Percentiles rank a stretch among this genome's conserved stretches.
These are phyloP conservation scores for Cystofilobasidium macerans DNA, from an alignment of 768 basidiomycete genomes.

Conservation along the genomic window DNA sequence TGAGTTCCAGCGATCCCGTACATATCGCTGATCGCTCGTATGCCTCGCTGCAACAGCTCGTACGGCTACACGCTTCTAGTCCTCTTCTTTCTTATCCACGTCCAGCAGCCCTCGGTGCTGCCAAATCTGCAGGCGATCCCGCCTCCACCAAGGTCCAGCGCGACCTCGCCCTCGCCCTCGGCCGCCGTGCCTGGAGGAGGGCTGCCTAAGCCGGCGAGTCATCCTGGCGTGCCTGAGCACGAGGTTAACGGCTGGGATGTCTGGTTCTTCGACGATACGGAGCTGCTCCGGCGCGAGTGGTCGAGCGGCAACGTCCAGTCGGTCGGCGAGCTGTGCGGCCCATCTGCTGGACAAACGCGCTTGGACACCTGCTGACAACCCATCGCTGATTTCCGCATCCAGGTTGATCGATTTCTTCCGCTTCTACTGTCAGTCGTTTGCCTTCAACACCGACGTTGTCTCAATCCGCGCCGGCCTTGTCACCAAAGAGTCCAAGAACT, in stretches of 20 bases:
- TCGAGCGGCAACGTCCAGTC: constrained; percentile 83
- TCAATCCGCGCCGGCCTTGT: constrained; percentile 80
- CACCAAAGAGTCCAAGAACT: constrained; percentile 84
- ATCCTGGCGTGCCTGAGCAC: constrained; percentile 46
- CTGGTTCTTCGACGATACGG: constrained; percentile 97
- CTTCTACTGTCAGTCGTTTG: constrained; percentile 87
- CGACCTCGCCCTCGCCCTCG: too few relatives aligned
- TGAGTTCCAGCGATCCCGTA: too few relatives aligned
- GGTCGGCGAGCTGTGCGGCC: constrained; percentile 76
- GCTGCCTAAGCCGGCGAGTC: too few relatives aligned
- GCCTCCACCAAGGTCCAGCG: constrained; percentile 53
- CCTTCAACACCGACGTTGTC: constrained; percentile 79
- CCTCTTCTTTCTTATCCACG: constrained; percentile 93
- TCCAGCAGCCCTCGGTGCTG: constrained; percentile 91
- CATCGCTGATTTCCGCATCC: constrained; percentile 15
- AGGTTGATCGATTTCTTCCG: constrained; percentile 97
- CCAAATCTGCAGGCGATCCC: constrained; percentile 95
- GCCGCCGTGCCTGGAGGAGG: too few relatives aligned
- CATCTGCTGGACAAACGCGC: background rate
- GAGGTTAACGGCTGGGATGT: constrained; percentile 70
- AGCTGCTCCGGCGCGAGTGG: constrained; percentile 82
- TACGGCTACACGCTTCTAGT: constrained; percentile 94
- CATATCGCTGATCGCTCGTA: background rate
- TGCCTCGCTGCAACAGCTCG: background rate
- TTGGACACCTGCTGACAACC: background rate